Evolutionary conservation across 2,329 filamentous ascomycete genomes (phyloP), one percentile per base, ranked within the genome.

Genomic region (Curvularia sp.): DNA sequence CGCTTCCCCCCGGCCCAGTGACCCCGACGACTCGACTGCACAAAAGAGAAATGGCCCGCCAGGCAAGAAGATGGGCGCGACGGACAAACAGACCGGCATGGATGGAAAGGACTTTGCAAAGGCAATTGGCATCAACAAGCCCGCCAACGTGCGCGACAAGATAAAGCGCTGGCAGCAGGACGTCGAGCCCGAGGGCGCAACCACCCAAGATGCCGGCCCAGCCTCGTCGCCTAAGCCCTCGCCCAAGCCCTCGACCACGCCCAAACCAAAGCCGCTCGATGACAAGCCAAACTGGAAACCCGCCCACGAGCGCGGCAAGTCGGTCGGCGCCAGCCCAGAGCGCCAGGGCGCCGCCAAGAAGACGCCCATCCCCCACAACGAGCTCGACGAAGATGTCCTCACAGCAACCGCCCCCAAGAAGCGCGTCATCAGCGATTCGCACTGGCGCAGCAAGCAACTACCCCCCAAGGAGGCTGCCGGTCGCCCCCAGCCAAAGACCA

Each of bases 351-450:
- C 63, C 57, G 70, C 70, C 25, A 74, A 73, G 64, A 76, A 75
- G 60, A 52, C 61, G n/a, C 53, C 66, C 32, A 65, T 59, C 19
- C 63, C 64, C 32, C 73, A 73, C 61, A 78, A 78, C 49, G 76
- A 79, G 55, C 68, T 81, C 45, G 75, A 81, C 49, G 74, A 77
- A 12, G 81, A 83, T 8, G 76, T 75, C 59, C 80, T 73, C 72
- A 80, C 78, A 67, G 82, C 78, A 73, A 87, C 82, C 49, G 86
- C 91, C 45, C 94, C 94, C 15, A 93, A 92, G 79, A 97, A 96
- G 82, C 87, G 93, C 63, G 92, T 98, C 53, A 87, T 97, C 60
- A 97, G 93, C 74, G 94, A 98, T 79, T 90, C 91, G 53, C 91
- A 97, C 78, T 98, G 94, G 91, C 75, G 76, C 57, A 87, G 87